phyloP scores from a whole-genome alignment of 73 alveolate genomes.

The Tetrahymena malaccensis region DNA sequence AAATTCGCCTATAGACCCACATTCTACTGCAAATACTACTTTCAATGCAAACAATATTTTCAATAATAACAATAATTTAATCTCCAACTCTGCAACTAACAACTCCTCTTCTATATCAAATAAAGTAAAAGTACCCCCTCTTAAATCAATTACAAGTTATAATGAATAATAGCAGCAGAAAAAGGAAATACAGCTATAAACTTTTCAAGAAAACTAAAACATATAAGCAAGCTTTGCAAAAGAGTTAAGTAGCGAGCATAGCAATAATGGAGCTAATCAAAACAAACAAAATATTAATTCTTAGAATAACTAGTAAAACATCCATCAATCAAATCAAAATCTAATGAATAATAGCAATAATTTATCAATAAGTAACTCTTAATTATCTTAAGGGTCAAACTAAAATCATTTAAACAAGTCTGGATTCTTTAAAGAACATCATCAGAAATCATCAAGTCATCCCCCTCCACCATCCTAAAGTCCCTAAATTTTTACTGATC shows the following conservation, averaged over 20 bases:
- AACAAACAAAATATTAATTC: neutral
- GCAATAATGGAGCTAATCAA: neutral
- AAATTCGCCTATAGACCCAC: neutral
- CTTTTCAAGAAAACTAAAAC: neutral
- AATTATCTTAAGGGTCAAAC: neutral
- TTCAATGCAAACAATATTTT: neutral
- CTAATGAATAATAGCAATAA: neutral
- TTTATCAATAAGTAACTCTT: neutral
- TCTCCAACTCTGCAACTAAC: neutral
- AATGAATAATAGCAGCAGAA: neutral
- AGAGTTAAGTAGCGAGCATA: neutral
- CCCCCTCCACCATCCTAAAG: neutral
- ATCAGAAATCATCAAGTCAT: neutral
- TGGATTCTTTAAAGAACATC: neutral
- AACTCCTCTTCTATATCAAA: neutral
- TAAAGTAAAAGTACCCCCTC: neutral
- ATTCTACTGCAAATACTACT: neutral
- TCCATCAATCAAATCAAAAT: neutral
- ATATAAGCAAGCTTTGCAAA: neutral
- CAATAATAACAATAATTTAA: neutral
- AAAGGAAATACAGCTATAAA: neutral
- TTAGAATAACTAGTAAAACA: neutral
- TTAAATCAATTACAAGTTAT: neutral
- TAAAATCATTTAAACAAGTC: neutral
- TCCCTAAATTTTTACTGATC: neutral